A percentile compares a stretch with the other conserved stretches of the same genome.
These are phyloP conservation scores for Fraxinus xanthoxyloides DNA, from an alignment of 305 asterid species.

Conservation along the genomic window DNA sequence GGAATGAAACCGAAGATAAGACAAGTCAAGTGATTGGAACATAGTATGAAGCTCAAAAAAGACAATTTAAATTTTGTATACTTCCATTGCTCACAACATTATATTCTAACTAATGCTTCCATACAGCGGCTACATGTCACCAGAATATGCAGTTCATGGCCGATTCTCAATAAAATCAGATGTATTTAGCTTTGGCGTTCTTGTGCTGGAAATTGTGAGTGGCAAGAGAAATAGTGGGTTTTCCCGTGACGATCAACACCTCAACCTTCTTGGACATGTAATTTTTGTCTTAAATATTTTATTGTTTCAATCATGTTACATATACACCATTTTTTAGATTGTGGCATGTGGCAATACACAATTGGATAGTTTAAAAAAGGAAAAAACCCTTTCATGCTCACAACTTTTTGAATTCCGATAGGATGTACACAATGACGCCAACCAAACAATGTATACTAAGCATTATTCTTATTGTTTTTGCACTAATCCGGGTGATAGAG, in stretches of 20 bases:
- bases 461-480: no score
- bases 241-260: conserved; percentile 23
- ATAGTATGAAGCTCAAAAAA: conserved; percentile 29
- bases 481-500: not conserved
- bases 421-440: no score
- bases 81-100: not conserved
- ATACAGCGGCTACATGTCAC: conserved; percentile 38
- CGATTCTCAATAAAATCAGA: conserved; percentile 34
- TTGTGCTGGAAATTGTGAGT: conserved; percentile 30
- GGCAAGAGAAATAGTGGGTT: conserved; percentile 30
- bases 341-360: no score
- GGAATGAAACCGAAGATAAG: not conserved
- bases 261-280: conserved; percentile 37
- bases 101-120: not conserved
- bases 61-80: not conserved
- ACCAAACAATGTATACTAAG: no score
- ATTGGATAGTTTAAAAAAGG: no score
- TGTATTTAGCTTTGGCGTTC: conserved; percentile 35
- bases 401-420: no score
- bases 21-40: conserved; percentile 25
- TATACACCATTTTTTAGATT: no score
- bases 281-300: not conserved
- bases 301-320: no score
- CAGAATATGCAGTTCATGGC: conserved; percentile 31
- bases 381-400: no score